phyloP scores from a whole-genome alignment of 305 asterid genomes.

The Solanum hybrid region DNA sequence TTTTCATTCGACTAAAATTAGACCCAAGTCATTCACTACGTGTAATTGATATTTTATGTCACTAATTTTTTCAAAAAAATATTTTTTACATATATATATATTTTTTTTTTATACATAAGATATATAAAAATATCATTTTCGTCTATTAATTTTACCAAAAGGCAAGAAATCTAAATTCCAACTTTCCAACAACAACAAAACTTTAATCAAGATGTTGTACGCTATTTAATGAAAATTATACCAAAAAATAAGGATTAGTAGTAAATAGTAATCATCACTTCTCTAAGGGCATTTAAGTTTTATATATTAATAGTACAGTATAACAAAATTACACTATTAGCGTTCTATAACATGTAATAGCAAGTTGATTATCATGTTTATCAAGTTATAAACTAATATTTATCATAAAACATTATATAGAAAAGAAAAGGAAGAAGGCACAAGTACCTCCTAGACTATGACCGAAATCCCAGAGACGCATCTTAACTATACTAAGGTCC shows the following conservation, averaged over 20 bases:
- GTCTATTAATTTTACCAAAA: not conserved
- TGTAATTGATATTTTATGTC: not conserved
- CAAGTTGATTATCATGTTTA: not conserved
- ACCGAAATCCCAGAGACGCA: too few relatives aligned
- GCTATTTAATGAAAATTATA: not conserved
- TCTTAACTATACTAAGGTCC: too few relatives aligned
- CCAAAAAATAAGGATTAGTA: not conserved
- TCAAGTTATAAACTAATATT: not conserved
- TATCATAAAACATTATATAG: too few relatives aligned
- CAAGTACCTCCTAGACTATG: too few relatives aligned
- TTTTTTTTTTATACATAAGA: not conserved
- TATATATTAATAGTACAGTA: not conserved
- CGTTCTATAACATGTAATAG: not conserved
- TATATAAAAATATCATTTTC: too few relatives aligned
- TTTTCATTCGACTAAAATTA: not conserved
- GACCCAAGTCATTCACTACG: not conserved
- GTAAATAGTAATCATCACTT: not conserved
- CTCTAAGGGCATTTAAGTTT: not conserved
- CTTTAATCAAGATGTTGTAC: not conserved
- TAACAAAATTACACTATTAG: not conserved
- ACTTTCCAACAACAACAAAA: not conserved
- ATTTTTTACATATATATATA: too few relatives aligned
- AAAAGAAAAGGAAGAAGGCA: not conserved
- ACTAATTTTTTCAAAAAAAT: not conserved
- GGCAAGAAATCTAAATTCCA: not conserved